A percentile compares a stretch with the other conserved stretches of the same genome.
Evolutionary conservation across 1,284 basidiomycete species (phyloP).

Genomic region (Naganishia sp.): DNA sequence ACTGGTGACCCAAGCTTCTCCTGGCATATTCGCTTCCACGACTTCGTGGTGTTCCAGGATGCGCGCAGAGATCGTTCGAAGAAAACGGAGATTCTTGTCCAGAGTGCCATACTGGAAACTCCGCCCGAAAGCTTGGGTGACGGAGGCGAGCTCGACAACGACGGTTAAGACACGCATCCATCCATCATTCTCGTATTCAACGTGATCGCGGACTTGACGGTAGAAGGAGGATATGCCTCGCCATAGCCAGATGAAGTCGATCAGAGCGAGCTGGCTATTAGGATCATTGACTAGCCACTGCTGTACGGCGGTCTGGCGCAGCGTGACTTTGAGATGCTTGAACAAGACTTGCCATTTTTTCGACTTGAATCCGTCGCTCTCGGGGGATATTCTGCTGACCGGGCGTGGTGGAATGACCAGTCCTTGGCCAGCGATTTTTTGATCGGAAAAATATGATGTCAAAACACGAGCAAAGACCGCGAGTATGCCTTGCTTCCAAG

Average conservation of each 20-base stretch:
- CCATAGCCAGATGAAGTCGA: conserved; percentile 77
- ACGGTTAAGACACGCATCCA: conserved; percentile 32
- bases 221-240: conserved; percentile 87
- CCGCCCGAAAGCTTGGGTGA: conserved; percentile 52
- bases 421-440: conserved; percentile 65
- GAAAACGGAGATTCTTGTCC: background rate
- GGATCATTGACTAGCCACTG: conserved; percentile 68
- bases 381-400: conserved; percentile 64
- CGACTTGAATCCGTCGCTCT: conserved; percentile 81
- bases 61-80: conserved; percentile 14
- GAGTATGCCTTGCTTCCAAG: conserved; percentile 73
- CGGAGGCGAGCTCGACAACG: conserved; percentile 68
- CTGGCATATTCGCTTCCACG: background rate
- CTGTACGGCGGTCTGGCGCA: conserved; percentile 73
- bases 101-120: conserved; percentile 15
- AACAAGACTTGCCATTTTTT: conserved; percentile 92
- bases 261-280: conserved; percentile 61
- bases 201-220: conserved; percentile 75
- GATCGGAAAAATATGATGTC: conserved; percentile 83
- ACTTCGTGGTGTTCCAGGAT: conserved; percentile 8
- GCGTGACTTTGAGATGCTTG: conserved; percentile 66
- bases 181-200: conserved; percentile 95
- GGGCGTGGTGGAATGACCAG: conserved; percentile 61
- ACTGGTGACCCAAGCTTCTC: background rate
- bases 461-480: conserved; percentile 76